Percentiles rank a stretch among this genome's conserved stretches.
phyloP scores from a whole-genome alignment of 1,139 yeast species.

The Pichia norvegensis region DNA sequence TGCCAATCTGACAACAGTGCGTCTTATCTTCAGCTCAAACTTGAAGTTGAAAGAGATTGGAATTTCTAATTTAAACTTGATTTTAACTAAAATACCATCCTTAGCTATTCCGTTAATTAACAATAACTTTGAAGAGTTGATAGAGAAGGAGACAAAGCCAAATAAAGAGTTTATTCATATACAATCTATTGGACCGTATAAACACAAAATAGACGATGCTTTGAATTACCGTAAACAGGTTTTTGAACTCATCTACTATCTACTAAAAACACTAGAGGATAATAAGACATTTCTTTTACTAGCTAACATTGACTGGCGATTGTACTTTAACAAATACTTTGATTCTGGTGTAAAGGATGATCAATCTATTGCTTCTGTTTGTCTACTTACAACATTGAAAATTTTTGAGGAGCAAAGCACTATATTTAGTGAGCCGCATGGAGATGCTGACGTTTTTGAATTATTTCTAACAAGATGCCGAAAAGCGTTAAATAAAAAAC shows the following conservation, averaged over 20 bases:
- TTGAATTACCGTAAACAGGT: slow-evolving; percentile 65
- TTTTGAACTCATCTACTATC: slow-evolving; percentile 61
- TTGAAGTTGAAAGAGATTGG: slow-evolving; percentile 47
- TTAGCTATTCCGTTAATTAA: slow-evolving; percentile 42
- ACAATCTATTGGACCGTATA: slow-evolving; percentile 83
- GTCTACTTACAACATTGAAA: slow-evolving; percentile 33
- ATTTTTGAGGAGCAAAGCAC: slow-evolving; percentile 25
- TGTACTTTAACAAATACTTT: slow-evolving; percentile 28
- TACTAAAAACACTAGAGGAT: slow-evolving; percentile 31
- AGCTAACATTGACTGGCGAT: slow-evolving; percentile 26
- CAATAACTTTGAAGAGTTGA: slow-evolving; percentile 45
- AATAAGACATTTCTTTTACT: slow-evolving; percentile 21
- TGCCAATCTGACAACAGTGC: slow-evolving; percentile 18
- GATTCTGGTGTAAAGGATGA: slow-evolving; percentile 37
- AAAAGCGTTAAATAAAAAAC: slow-evolving; percentile 30
- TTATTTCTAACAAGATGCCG: slow-evolving; percentile 29
- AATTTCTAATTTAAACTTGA: slow-evolving; percentile 52
- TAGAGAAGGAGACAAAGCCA: slow-evolving; percentile 45
- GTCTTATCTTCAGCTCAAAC: slow-evolving; percentile 26
- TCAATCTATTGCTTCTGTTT: slow-evolving; percentile 37
- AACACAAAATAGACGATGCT: slow-evolving; percentile 75
- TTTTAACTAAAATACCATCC: slow-evolving; percentile 51
- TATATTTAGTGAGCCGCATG: slow-evolving; percentile 13
- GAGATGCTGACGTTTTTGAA: slow-evolving; percentile 13
- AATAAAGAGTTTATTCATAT: slow-evolving; percentile 52